Conservation (phyloP, 768 basidiomycete species). For the Mycena filopes region DNA sequence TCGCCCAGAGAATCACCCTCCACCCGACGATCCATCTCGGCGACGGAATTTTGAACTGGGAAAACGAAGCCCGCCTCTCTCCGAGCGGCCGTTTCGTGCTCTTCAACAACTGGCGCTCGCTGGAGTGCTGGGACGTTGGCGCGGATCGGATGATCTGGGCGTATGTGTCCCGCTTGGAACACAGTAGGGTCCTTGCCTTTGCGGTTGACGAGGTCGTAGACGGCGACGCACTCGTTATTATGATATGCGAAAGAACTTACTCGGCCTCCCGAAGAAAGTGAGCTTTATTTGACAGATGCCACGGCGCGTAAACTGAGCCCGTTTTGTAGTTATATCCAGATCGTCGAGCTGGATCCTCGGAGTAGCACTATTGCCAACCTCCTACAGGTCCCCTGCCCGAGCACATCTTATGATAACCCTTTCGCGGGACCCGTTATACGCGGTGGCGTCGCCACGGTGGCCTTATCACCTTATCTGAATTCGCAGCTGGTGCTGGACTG, state of each 20-base stretch:
- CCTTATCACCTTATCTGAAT: background rate
- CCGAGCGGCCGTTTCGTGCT: constrained; percentile 20
- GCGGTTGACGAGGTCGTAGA: background rate
- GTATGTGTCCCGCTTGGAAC: background rate
- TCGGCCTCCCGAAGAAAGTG: background rate
- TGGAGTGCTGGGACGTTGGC: constrained; percentile 24
- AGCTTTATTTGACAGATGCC: too few relatives aligned
- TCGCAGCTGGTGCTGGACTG: background rate
- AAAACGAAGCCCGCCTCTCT: constrained; percentile 9
- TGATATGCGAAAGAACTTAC: constrained; percentile 2
- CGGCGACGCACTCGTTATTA: background rate
- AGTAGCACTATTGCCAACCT: background rate
- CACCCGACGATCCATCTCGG: background rate
- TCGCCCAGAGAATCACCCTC: background rate
- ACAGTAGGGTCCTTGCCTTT: background rate
- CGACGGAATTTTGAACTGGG: background rate
- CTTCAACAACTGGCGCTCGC: background rate
- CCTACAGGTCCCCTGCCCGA: background rate
- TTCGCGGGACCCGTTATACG: background rate
- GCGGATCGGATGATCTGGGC: constrained; percentile 2
- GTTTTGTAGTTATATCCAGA: background rate
- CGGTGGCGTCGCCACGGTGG: background rate
- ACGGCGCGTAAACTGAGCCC: too few relatives aligned
- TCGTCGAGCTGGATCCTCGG: background rate
- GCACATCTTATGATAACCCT: background rate